Conservation (phyloP, 148 eudicot genomes). For the Oxyria digyna region DNA sequence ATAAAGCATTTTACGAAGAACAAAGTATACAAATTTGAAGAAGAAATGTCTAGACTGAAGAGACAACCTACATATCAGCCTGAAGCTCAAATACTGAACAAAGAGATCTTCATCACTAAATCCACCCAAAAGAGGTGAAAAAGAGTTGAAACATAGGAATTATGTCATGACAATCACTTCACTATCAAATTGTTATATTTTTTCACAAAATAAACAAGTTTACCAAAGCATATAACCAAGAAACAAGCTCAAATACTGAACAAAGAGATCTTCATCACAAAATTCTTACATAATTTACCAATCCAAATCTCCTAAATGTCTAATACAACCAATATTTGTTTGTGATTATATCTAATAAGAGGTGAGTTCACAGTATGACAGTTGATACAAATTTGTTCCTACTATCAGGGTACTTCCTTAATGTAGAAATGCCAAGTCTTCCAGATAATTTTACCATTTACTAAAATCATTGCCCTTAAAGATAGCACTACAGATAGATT, state of each 20-base stretch:
- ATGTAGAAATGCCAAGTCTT: background rate
- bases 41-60: background rate
- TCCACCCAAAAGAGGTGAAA: background rate
- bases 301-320: background rate
- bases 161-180: background rate
- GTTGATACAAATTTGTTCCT: no score
- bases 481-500: background rate
- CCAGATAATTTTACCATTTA: background rate
- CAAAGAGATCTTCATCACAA: no score
- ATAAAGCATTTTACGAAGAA: background rate
- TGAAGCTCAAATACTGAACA: background rate
- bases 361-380: no score
- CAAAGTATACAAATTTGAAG: background rate
- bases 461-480: background rate
- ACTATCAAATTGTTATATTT: no score
- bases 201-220: no score
- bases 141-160: background rate
- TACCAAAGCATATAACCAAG: no score
- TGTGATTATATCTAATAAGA: background rate
- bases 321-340: background rate
- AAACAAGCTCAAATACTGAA: no score
- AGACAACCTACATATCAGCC: background rate
- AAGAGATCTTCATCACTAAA: background rate
- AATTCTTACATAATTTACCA: background rate
- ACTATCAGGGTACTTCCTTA: background rate